These are phyloP conservation scores for Penicillium atrosanguineum DNA, from an alignment of 495 filamentous ascomycete species.

Conservation along the genomic window DNA sequence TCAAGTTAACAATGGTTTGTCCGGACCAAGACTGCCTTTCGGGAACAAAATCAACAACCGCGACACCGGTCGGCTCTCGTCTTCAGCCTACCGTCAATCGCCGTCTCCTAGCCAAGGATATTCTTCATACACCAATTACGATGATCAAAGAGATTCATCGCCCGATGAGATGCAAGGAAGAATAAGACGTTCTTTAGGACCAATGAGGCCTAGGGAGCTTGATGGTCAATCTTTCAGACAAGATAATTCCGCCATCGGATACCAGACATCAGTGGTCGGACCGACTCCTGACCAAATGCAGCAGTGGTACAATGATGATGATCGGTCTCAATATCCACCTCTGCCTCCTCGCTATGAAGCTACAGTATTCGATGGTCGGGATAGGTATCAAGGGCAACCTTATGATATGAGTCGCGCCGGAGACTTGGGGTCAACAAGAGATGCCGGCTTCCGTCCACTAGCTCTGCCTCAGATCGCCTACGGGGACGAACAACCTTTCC, in stretches of 20 bases:
- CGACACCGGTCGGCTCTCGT: neutral
- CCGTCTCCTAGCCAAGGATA: neutral
- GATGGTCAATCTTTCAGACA: no score
- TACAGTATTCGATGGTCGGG: no score
- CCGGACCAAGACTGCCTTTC: neutral
- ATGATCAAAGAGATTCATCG: no score
- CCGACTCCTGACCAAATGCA: neutral
- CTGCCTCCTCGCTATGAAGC: neutral
- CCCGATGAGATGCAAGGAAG: no score
- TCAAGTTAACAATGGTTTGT: constrained; percentile 1
- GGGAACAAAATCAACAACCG: neutral
- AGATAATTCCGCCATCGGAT: neutral
- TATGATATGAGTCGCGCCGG: no score
- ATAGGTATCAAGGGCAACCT: no score
- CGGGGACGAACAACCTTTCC: constrained; percentile 1
- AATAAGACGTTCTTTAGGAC: no score
- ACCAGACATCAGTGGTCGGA: neutral
- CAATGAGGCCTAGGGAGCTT: no score
- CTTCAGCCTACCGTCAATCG: neutral
- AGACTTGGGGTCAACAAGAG: neutral
- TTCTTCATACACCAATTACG: neutral
- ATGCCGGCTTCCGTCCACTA: neutral
- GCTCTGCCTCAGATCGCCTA: constrained; percentile 1
- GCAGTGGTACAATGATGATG: neutral
- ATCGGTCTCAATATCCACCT: neutral